A percentile compares a stretch with the other conserved stretches of the same genome.
phyloP scores from a whole-genome alignment of 768 basidiomycete species.

The Boletus vinaceobasis region DNA sequence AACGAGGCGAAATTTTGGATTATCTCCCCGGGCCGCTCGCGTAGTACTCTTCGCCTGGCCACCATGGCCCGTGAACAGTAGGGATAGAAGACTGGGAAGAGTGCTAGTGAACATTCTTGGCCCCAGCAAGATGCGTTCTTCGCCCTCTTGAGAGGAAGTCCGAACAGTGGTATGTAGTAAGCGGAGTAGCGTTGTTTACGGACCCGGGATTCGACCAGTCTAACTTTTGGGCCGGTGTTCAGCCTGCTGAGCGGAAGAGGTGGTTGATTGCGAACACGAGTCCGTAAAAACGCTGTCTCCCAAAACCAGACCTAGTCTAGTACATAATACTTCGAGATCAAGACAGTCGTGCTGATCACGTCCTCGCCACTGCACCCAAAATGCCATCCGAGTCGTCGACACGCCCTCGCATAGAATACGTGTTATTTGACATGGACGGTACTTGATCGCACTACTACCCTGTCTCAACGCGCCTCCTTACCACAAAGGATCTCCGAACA shows the following conservation, averaged over 20 bases:
- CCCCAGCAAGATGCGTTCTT: no score
- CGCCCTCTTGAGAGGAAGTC: no score
- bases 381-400: slow-evolving; percentile 9
- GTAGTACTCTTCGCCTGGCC: background rate
- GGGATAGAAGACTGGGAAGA: background rate
- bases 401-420: slow-evolving; percentile 47
- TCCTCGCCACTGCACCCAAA: background rate
- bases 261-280: no score
- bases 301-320: no score
- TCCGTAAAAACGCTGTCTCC: no score
- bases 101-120: background rate
- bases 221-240: no score
- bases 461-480: background rate
- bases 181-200: no score
- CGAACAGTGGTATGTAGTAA: no score
- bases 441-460: slow-evolving; percentile 3
- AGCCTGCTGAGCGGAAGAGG: no score
- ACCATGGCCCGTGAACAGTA: background rate
- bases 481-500: slow-evolving; percentile 25
- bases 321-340: no score
- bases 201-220: no score
- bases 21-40: background rate
- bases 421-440: slow-evolving; percentile 77
- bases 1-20: background rate
- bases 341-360: no score